Base-by-base conservation (phyloP, 345 rosid species). In the Citrus medica region DNA sequence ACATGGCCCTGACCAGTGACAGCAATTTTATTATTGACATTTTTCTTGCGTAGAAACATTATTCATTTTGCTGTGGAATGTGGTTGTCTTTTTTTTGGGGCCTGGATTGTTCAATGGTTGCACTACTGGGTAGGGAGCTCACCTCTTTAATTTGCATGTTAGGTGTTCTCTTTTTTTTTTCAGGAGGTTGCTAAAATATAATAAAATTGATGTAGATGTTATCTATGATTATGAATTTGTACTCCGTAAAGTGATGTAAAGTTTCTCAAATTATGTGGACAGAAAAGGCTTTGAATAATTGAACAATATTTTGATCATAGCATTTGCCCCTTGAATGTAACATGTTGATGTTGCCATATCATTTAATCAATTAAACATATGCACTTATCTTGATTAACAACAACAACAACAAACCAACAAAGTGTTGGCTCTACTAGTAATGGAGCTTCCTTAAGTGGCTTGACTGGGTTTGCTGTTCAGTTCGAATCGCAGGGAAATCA, bases 141-240 rank as follows among this genome's bases (percentile, higher is more conserved):
- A n/a, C 72, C 35, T 76, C 63, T 66, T 76, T 53, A 65, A 65
- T 76, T 0, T 65, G 71, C 32, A 76, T n/a, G 51, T 65, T 76
- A 7, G 53, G 71, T 51, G 71, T 65, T 21, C 7, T 62, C 61
- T 30, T 12, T 40, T 37, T 14, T 27, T 37, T 14, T 1, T 9
- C 24, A 62, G n/a, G 12, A 46, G 25, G 58, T 27, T 60, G 55
- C 66, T 37, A 25, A 74, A 24, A 40, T 19, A 38, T 62, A 60
- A 14, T 14, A n/a, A 33, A 13, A 37, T 24, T 46, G 48, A 21
- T 63, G n/a, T 22, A 28, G 25, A 22, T 53, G 33, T 22, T 19
- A 48, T 21, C 33, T 33, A 51, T 76, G 65, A 66, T 76, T 35
- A 55, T 67, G 72, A 76, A 53, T 33, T 51, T 76, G 71, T 48